Evolutionary conservation across 495 filamentous ascomycete genomes (phyloP), one percentile per base, ranked within the genome.

Genomic region (Penicillium diatomitis): DNA sequence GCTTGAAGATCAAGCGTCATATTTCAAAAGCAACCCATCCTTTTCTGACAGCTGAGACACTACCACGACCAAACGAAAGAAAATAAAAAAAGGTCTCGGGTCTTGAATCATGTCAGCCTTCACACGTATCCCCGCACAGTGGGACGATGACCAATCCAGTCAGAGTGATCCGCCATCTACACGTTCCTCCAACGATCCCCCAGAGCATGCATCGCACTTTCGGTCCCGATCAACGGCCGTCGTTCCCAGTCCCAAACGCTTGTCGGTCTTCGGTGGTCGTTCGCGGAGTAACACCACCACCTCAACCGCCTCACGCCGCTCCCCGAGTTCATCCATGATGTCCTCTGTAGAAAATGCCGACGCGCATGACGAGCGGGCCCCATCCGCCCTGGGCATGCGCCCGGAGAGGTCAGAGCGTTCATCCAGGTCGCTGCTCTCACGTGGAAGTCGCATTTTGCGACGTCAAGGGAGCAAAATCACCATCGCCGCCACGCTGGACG

Each of bases 401-500:
- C 41, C 61, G 8, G 70, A 72, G 28, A 64, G 62, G 30, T 59
- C 60, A 7, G 74, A 71, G 3, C 68, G 66, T 47, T 58, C 68
- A 34, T 64, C 70, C 7, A 68, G 70, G 38, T 71, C 70, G 6
- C 59, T 77, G 38, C 55, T 76, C 33, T 58, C 67, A 38, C 72
- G 74, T 27, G 73, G 73, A 3, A 76, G 74, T 36, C 73, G 72
- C n/a, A 71, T 79, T 33, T 60, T 79, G 27, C 72, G 69, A 27
- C 70, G 75, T 33, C 71, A 76, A 49, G 74, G 74, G 1, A 79
- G 74, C 55, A 76, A 74, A 45, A 67, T 74, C 52, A 72, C 72
- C 39, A 67, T 78, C 47, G 66, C 69, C 49, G 70, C 70, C 42
- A 68, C 69, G 10, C 53, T 74, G 54, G 65, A 72, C 44, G 70